Percentiles rank a stretch among this genome's conserved stretches.
phyloP scores from a whole-genome alignment of 1,284 basidiomycete genomes.

The Tilletia indica region DNA sequence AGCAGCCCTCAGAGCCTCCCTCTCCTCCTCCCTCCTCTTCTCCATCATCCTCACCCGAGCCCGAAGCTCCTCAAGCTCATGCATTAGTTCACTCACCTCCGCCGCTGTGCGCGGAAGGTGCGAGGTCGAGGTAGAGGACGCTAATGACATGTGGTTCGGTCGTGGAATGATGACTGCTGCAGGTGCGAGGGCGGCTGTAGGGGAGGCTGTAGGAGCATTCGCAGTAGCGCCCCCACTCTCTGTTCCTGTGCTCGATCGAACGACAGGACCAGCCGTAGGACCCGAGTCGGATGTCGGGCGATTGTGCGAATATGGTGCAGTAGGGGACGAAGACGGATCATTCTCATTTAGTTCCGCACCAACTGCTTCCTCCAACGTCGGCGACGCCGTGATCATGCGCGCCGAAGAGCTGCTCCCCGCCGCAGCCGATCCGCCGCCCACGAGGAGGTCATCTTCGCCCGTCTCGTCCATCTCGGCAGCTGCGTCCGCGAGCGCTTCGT shows the following conservation, averaged over 20 bases:
- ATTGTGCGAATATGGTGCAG: slow-evolving; percentile 1
- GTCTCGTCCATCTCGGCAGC: slow-evolving; percentile 17
- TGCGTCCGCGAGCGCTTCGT: neutral
- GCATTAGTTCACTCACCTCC: neutral
- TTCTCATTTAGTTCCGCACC: neutral
- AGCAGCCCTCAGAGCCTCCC: slow-evolving; percentile 76
- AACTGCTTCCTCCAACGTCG: neutral
- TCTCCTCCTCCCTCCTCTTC: slow-evolving; percentile 79
- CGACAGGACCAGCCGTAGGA: no score
- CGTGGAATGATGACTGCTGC: neutral
- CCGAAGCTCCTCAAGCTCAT: slow-evolving; percentile 2
- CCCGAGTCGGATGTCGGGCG: neutral
- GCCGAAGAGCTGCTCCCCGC: neutral
- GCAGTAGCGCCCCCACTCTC: neutral
- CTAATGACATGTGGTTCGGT: slow-evolving; percentile 2
- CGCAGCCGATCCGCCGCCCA: neutral
- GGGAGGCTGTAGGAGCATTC: neutral
- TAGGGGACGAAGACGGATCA: slow-evolving; percentile 7
- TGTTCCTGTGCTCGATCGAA: no score
- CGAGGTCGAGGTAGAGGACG: slow-evolving; percentile 2
- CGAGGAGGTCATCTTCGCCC: neutral
- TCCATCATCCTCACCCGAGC: slow-evolving; percentile 77
- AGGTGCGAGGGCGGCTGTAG: neutral
- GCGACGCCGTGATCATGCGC: neutral
- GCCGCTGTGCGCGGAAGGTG: slow-evolving; percentile 11